Base-by-base conservation (phyloP, 1,284 basidiomycete species). In the Microbotryum lychnidis-dioicae region DNA sequence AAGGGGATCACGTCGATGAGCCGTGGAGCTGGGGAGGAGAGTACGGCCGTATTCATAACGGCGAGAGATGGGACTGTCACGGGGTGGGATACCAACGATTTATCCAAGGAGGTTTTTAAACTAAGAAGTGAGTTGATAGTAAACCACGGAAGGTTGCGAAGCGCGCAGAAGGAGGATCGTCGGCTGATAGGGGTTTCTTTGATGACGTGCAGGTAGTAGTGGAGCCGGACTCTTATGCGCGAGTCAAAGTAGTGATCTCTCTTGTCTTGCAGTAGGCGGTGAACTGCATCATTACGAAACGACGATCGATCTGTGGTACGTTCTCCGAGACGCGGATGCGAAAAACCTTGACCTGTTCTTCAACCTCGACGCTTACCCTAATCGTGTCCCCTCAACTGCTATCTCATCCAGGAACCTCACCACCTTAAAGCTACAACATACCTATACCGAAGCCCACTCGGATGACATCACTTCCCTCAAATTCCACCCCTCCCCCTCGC, bases 381-480 rank as follows among this genome's bases (percentile, higher is more conserved):
- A 31, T 50, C 20, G 16, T 20, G 16, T 45, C 23, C 10, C 20
- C 7, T 33, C 16, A 10, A 25, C 33, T 12, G 33, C 37, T 6
- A 23, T 47, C 5, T 45, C 16, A 4, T 51, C 7, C 57, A 77
- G 76, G 74, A 77, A 79, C 61, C 72, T 72, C 14, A 73, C 77
- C 20, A 72, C 74, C 21, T 66, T 71, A 23, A 50, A 71, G 21
- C 74, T 78, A 1, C 67, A 76, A 1, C 77, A 78, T 67, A 64
- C 72, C 6, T 79, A 80, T 67, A 71, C 75, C 8, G 77, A 79
- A 8, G 76, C 78, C 14, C 79, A 80, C 63, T 78, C 77, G 21
- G 78, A 80, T 73, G 78, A 79, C 64, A 76, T 80, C 62, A 79
- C 78, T 21, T 70, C 76, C 46, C 75, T 79, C 21, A 72, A 75